These are phyloP conservation scores for Aspergillus cejpii DNA, from an alignment of 2,329 filamentous ascomycete species.

Conservation along the genomic window DNA sequence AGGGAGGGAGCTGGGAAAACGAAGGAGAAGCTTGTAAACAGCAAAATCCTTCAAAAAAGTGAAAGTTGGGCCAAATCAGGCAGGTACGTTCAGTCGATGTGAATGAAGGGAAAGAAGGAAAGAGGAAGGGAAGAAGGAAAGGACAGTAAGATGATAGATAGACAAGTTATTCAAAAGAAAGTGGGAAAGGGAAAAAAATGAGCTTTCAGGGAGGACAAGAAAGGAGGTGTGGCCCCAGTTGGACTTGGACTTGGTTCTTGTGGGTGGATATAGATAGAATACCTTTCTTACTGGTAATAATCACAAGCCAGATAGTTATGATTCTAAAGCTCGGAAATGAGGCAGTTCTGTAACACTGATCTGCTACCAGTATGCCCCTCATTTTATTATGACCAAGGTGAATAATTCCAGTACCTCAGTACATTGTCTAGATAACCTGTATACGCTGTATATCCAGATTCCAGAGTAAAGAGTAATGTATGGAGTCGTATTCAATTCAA, in stretches of 20 bases:
- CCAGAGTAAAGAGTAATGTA: too few relatives aligned
- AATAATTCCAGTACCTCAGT: too few relatives aligned
- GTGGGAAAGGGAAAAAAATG: conserved; percentile 16
- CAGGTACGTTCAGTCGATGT: conserved; percentile 24
- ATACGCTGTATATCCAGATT: too few relatives aligned
- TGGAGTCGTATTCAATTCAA: too few relatives aligned
- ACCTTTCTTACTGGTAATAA: too few relatives aligned
- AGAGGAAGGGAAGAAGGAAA: conserved; percentile 32
- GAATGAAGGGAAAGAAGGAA: conserved; percentile 27
- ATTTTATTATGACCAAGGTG: too few relatives aligned
- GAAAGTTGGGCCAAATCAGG: conserved; percentile 27
- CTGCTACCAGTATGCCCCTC: conserved; percentile 11
- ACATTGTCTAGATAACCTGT: conserved; percentile 1
- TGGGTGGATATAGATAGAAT: too few relatives aligned
- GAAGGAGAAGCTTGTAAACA: conserved; percentile 28
- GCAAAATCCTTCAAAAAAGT: conserved; percentile 12
- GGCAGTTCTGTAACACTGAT: conserved; percentile 13
- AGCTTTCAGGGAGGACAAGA: conserved; percentile 23
- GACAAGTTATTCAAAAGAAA: conserved; percentile 1
- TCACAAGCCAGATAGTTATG: conserved; percentile 4
- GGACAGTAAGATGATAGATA: conserved; percentile 12
- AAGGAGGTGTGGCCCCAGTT: conserved; percentile 26
- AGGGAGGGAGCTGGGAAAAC: conserved; percentile 22
- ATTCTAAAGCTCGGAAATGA: conserved; percentile 11
- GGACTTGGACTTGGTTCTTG: conserved; percentile 14